These are phyloP conservation scores for Ophiosphaerella korrae DNA, from an alignment of 2,329 filamentous ascomycete species.

Conservation along the genomic window DNA sequence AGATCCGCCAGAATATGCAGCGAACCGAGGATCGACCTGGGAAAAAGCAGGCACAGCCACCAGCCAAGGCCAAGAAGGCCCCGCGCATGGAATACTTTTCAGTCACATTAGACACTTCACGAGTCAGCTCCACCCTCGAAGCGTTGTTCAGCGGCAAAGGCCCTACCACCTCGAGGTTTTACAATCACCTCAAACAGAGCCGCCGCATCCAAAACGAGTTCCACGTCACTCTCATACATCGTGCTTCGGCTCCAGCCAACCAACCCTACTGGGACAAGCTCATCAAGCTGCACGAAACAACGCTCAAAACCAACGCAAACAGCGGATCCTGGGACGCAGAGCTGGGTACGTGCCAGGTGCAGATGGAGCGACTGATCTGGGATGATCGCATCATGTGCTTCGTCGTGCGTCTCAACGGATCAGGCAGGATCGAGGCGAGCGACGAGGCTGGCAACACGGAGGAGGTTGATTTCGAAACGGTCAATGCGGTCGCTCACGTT, in stretches of 20 bases:
- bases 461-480: slow-evolving; percentile 61
- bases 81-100: slow-evolving; percentile 68
- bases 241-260: slow-evolving; percentile 63
- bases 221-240: slow-evolving; percentile 93
- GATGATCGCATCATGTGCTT: slow-evolving; percentile 90
- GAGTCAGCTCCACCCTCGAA: slow-evolving; percentile 66
- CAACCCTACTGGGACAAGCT: slow-evolving; percentile 80
- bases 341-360: slow-evolving; percentile 68
- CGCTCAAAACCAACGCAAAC: slow-evolving; percentile 39
- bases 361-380: slow-evolving; percentile 74
- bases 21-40: slow-evolving; percentile 29
- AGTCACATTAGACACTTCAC: slow-evolving; percentile 59
- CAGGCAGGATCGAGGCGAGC: slow-evolving; percentile 25
- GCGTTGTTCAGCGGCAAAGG: slow-evolving; percentile 67
- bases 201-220: slow-evolving; percentile 83
- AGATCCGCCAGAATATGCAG: slow-evolving; percentile 32
- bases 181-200: slow-evolving; percentile 72
- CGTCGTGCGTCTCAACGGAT: slow-evolving; percentile 66
- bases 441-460: slow-evolving; percentile 49
- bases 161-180: slow-evolving; percentile 68
- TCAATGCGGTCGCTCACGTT: slow-evolving; percentile 82
- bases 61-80: slow-evolving; percentile 55
- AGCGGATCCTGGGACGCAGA: slow-evolving; percentile 53
- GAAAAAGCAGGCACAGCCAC: slow-evolving; percentile 25
- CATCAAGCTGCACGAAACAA: slow-evolving; percentile 57